Evolutionary conservation across 2,329 filamentous ascomycete genomes (phyloP), one percentile per base, ranked within the genome.

Genomic region (Zymoseptoria passerinii): DNA sequence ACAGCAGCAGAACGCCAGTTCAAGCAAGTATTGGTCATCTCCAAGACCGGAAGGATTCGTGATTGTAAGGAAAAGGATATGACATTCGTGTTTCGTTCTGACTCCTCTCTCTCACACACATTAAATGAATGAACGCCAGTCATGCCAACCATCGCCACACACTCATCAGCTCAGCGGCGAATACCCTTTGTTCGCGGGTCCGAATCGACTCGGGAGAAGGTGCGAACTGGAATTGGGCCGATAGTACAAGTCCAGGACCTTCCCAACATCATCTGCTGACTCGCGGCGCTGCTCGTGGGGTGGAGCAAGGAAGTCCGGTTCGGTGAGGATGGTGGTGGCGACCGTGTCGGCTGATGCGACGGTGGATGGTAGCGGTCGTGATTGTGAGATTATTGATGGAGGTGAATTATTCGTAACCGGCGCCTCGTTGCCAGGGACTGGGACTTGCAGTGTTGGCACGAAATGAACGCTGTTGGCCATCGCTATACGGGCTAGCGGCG

Each of bases 371-470:
- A 57, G 56, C 52, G 63, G 60, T 49, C 58, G 60, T 59, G 35
- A 44, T 44, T 44, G 13, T 16, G 20, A 8, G 27, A 20, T 28
- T 28, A 18, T 7, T 28, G 49, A 16, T 13, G n/a, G 6, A 44
- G 49, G 10, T 13, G n/a, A n/a, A 44, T 61, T 81, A 80, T 60
- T 86, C 83, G 66, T 86, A 86, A 50, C 83, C 83, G 29, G 83
- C 83, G 50, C 83, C 83, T 69, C 83, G 74, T 73, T 86, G 83
- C 83, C 83, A 86, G 55, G 83, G 83, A 73, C 81, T 85, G 44
- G 79, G 71, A 68, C 78, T 83, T 67, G 60, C 67, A 82, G 80
- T 64, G 79, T 65, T 61, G 28, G 53, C 60, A 60, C 66, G 68
- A 67, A 66, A 67, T 58, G 54, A 60, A 54, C 58, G 52, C 35